A percentile compares a stretch with the other conserved stretches of the same genome.
Evolutionary conservation across 164 flowering plant genomes (phyloP).

Genomic region (Nelumbo lutea): DNA sequence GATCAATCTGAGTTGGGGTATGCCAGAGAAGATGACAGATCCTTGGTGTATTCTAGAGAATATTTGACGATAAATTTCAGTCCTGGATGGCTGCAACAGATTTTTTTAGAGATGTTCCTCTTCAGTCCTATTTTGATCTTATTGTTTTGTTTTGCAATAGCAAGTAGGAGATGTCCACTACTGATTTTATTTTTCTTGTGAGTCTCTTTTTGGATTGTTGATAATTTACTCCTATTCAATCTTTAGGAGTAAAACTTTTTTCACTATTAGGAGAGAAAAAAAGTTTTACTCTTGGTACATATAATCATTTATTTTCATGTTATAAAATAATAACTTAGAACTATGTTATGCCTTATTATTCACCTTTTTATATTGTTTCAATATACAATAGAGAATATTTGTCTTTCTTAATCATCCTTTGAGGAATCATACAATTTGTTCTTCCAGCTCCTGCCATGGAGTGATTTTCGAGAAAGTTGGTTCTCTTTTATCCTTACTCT

Average conservation of each 20-base stretch:
- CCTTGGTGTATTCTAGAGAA: too few relatives aligned
- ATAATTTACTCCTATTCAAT: too few relatives aligned
- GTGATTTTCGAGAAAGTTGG: conserved; percentile 77
- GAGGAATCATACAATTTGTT: neutral
- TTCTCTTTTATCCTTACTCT: conserved; percentile 73
- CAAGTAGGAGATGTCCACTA: neutral
- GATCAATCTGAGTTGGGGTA: too few relatives aligned
- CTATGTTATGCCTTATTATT: neutral
- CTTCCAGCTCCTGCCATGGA: conserved; percentile 60
- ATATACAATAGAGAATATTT: neutral
- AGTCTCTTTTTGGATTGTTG: neutral
- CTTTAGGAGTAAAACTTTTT: too few relatives aligned
- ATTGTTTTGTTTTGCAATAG: too few relatives aligned
- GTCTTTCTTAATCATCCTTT: neutral
- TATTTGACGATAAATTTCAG: too few relatives aligned
- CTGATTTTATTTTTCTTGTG: neutral
- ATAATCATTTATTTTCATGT: neutral
- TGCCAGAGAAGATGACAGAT: too few relatives aligned
- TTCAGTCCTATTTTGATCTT: too few relatives aligned
- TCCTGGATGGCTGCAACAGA: too few relatives aligned
- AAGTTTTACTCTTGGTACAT: too few relatives aligned
- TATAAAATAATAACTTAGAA: neutral
- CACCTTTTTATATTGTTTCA: neutral
- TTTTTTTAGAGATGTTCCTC: too few relatives aligned
- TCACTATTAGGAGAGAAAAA: neutral